These are phyloP conservation scores for Reticulomyxa filosa DNA, from an alignment of 78 protist genomes.

Conservation along the genomic window DNA sequence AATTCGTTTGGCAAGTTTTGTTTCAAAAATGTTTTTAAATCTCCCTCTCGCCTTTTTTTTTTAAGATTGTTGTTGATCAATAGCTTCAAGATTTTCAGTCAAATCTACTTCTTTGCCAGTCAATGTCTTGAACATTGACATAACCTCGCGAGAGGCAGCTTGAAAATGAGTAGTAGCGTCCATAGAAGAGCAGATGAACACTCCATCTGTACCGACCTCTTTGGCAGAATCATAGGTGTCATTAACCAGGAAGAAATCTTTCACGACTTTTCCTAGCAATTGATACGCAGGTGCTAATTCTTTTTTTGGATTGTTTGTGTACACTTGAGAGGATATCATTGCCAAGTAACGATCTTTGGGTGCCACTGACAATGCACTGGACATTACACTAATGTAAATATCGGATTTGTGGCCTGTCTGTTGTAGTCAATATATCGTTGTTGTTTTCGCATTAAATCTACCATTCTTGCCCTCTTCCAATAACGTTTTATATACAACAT, in stretches of 20 bases:
- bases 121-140: constrained; percentile 25
- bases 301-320: constrained; percentile 60
- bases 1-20: too few relatives aligned
- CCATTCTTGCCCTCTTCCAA: too few relatives aligned
- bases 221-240: background rate
- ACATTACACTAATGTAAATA: constrained; percentile 64
- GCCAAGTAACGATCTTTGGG: constrained; percentile 77
- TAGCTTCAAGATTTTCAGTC: too few relatives aligned
- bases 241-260: background rate
- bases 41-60: too few relatives aligned
- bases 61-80: too few relatives aligned
- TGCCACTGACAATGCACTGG: constrained; percentile 58
- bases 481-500: too few relatives aligned
- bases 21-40: too few relatives aligned
- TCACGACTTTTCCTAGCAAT: constrained; percentile 51
- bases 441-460: too few relatives aligned
- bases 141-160: constrained; percentile 47
- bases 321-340: constrained; percentile 13
- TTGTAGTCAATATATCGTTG: constrained; percentile 79
- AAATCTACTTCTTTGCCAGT: constrained; percentile 9
- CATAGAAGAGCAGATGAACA: constrained; percentile 36
- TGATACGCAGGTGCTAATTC: constrained; percentile 69
- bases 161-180: constrained; percentile 77
- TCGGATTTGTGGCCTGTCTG: constrained; percentile 61
- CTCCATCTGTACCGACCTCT: background rate